These are phyloP conservation scores for Boletus sp. DNA, from an alignment of 1,284 basidiomycete genomes.

Conservation along the genomic window DNA sequence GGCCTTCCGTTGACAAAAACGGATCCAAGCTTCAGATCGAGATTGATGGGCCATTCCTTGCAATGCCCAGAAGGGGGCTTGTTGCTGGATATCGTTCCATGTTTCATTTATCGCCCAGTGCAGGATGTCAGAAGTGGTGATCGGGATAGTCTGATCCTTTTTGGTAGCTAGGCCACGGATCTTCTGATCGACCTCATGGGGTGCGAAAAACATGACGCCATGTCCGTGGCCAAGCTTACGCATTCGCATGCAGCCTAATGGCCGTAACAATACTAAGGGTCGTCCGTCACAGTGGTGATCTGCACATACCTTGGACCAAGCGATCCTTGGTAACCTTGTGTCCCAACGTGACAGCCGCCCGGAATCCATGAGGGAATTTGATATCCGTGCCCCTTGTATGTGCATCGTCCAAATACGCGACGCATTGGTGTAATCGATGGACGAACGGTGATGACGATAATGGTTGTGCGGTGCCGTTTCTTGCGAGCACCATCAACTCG, in stretches of 20 bases:
- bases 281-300: no score
- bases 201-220: conserved; percentile 51
- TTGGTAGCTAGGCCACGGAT: not conserved
- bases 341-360: conserved; percentile 28
- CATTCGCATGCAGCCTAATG: conserved; percentile 51
- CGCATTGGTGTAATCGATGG: conserved; percentile 39
- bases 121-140: not conserved
- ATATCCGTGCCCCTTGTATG: not conserved
- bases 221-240: conserved; percentile 51
- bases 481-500: conserved; percentile 2
- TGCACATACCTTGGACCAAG: conserved; percentile 46
- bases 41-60: not conserved
- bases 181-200: conserved; percentile 44
- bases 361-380: conserved; percentile 36
- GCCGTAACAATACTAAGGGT: not conserved
- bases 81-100: not conserved
- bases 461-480: not conserved
- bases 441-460: not conserved
- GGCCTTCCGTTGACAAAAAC: not conserved
- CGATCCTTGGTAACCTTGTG: conserved; percentile 47
- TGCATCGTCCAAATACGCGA: not conserved
- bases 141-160: not conserved
- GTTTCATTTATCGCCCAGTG: not conserved
- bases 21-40: not conserved
- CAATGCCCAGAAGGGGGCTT: not conserved